Evolutionary conservation across 345 rosid genomes (phyloP), one percentile per base, ranked within the genome.

Genomic region (Salix koriyanagi): DNA sequence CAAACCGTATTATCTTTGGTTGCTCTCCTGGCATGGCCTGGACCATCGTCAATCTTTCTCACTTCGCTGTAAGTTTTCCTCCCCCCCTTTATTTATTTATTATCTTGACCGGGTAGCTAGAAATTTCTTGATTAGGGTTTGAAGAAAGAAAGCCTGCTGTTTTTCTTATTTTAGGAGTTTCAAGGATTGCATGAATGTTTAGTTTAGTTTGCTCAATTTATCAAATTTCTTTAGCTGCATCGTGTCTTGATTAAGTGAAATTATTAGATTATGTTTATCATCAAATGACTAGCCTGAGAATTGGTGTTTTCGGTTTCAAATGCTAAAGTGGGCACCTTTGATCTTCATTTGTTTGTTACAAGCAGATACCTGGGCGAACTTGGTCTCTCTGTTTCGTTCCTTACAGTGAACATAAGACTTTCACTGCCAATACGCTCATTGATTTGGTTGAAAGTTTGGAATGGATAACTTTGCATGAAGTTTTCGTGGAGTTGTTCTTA

Each of bases 11-110:
- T 65, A 69, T 92, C 79, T 86, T 87, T 37, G 79, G 84, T 70
- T 89, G 92, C 82, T 85, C 97, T 12, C 86, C 92, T 72, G 97
- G 96, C 83, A 84, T 89, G 83, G 97, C 94, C 58, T 92, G 97
- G 95, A 91, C 97, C 79, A 78, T 89, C 80, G 97, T 91, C 70
- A 92, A 90, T 82, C 90, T 91, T 82, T 61, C 83, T 32, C 97
- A 92, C 82, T 90, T 91, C 79, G 69, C 77, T 39, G 94, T 91
- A 86, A 42, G 85, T 37, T 79, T 23, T 52, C 21, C 6, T 21
- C 26, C 18, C 54, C 16, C 2, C 36, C 36, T 34, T 4, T 4
- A 34, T 34, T 34, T 34, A 34, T 34, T 34, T 34, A 34, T 34
- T 34, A 34, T 34, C 36, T 34, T 34, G 44, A 41, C 12, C 44